Conservation (phyloP, 75 land plant genomes). For the Pinus tabuliformis region DNA sequence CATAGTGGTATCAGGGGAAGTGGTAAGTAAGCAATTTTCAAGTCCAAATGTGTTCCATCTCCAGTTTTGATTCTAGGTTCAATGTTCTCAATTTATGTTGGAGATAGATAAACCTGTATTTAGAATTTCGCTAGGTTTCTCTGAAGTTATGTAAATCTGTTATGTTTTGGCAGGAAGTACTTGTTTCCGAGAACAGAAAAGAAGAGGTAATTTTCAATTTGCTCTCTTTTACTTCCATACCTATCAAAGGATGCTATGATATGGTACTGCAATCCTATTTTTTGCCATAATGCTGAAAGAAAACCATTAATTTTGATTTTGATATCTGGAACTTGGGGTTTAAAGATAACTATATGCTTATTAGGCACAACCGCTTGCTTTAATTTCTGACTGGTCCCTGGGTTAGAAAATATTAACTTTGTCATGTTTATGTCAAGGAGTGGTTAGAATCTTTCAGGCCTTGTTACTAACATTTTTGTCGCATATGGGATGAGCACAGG, state of each 20-base stretch:
- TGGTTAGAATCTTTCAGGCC: no score
- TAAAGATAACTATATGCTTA: no score
- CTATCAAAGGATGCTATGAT: conserved; percentile 7
- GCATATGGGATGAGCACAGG: conserved; percentile 8
- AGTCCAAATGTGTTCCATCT: conserved; percentile 5
- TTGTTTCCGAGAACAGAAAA: neutral
- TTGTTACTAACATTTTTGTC: neutral
- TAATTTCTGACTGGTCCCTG: no score
- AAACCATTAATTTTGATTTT: no score
- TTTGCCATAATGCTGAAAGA: no score
- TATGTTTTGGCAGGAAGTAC: neutral
- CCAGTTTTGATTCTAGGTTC: neutral
- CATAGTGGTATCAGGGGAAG: conserved; percentile 61
- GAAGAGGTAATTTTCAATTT: conserved; percentile 5
- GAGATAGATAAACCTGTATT: neutral
- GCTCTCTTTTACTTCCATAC: neutral
- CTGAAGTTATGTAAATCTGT: neutral
- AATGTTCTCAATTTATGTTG: neutral
- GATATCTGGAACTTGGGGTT: no score
- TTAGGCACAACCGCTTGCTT: no score
- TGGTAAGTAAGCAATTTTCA: conserved; percentile 15
- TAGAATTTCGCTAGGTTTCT: neutral
- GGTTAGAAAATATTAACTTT: no score
- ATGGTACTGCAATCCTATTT: no score
- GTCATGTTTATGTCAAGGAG: no score